A percentile compares a stretch with the other conserved stretches of the same genome.
Conservation (phyloP, 202 grass and related monocot genomes). For the Bolboschoenoplectus hybrid region DNA sequence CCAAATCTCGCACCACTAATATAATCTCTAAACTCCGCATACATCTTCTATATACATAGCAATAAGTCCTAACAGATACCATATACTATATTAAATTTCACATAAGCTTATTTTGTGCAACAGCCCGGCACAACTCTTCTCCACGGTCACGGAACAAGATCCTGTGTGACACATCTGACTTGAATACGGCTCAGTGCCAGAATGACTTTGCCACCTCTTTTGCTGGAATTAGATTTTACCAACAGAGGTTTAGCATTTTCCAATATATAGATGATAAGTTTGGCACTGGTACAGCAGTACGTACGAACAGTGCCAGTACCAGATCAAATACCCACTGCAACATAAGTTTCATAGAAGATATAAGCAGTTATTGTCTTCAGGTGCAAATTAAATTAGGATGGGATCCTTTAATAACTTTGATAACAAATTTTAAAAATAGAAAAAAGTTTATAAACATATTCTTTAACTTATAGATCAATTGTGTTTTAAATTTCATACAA, state of each 20-base stretch:
- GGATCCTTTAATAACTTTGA: too few relatives aligned
- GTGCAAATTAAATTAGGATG: too few relatives aligned
- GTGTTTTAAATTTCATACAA: too few relatives aligned
- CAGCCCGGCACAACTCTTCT: conserved; percentile 88
- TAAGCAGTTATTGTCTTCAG: too few relatives aligned
- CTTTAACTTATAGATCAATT: too few relatives aligned
- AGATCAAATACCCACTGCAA: not conserved
- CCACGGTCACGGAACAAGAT: conserved; percentile 58
- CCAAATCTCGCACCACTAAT: conserved; percentile 6
- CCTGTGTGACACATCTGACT: conserved; percentile 58
- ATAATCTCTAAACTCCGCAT: conserved; percentile 9
- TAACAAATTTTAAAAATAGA: too few relatives aligned
- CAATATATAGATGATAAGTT: not conserved
- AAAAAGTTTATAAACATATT: too few relatives aligned
- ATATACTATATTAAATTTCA: conserved; percentile 43
- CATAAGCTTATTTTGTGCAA: conserved; percentile 90
- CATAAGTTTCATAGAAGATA: too few relatives aligned
- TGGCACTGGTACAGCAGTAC: not conserved
- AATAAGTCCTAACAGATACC: not conserved
- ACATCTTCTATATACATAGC: conserved; percentile 31
- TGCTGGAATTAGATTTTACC: conserved; percentile 40
- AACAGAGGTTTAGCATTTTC: not conserved
- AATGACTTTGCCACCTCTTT: conserved; percentile 55
- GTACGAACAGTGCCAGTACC: not conserved
- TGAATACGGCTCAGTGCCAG: conserved; percentile 53